Base-by-base conservation (phyloP, 2,329 filamentous ascomycete genomes). In the Sclerotinia glacialis region DNA sequence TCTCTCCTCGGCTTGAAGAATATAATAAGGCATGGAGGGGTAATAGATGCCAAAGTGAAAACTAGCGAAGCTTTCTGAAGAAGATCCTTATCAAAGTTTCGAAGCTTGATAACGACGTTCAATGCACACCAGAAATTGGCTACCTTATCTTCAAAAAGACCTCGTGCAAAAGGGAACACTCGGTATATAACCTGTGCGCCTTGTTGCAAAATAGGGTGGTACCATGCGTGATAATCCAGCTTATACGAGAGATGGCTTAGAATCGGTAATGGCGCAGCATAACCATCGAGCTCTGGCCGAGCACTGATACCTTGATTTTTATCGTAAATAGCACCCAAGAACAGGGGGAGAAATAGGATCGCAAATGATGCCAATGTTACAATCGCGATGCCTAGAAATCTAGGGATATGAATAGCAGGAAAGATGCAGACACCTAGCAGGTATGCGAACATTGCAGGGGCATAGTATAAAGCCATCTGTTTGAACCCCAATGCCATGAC, bases 381-480 rank as follows among this genome's bases (percentile, higher is more conserved):
- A 31, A 92, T 76, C 0, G 90, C 88, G 69, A 98, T 94, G 9
- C 85, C 85, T 5, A 95, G 71, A 31, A 98, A 85, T 3, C 92
- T 87, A 0, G 83, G 77, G 2, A 88, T 73, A 66, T 89, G 88
- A 73, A 93, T 78, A 0, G 14, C 37, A 16, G 93, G 93, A 70
- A 88, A 89, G n/a, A 96, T 73, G 75, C 93, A 97, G 74, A 89
- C 87, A 11, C 94, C 95, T 0, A 98, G 82, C 2, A 99, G 86
- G 75, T 93, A 99, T 42, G 92, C 90, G 77, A 98, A 98, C 67
- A 98, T 89, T 26, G 89, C 89, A 18, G 96, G 93, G 3, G 96
- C 93, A 78, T 97, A 99, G 80, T 98, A 99, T 21, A 99, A 83
- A 0, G 94, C 94, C 96, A 99, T 99, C 78, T 99, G 95, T 82